A percentile compares a stretch with the other conserved stretches of the same genome.
Conservation (phyloP, 495 filamentous ascomycete species). For the Trichoderma gamsii region DNA sequence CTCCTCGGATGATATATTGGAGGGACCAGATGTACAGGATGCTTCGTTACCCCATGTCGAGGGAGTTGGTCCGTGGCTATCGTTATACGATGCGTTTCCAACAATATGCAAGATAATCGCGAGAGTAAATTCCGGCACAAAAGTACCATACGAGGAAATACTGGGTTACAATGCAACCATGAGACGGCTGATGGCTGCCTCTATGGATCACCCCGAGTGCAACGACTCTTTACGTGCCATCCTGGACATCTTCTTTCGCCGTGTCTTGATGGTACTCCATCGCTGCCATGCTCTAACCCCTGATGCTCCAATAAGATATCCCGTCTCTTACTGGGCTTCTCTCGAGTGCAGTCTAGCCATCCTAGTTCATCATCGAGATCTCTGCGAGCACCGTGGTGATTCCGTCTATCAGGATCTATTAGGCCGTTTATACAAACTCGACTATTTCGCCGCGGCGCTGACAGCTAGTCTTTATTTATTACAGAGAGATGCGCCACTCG, state of each 20-base stretch:
- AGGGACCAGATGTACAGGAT: background rate
- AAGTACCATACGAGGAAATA: background rate
- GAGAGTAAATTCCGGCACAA: background rate
- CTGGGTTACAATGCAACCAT: background rate
- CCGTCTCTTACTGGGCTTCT: constrained; percentile 3
- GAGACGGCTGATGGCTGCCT: background rate
- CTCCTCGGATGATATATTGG: background rate
- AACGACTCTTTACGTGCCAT: background rate
- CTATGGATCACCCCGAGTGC: background rate
- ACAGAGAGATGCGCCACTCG: background rate
- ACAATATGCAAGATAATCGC: background rate
- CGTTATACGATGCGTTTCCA: background rate
- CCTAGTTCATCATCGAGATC: background rate
- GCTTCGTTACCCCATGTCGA: background rate
- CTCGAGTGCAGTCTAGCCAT: background rate
- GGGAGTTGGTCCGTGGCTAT: background rate
- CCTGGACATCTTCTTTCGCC: constrained; percentile 4
- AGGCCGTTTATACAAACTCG: background rate
- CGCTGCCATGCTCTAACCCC: background rate
- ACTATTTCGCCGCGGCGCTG: background rate
- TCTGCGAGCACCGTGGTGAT: background rate
- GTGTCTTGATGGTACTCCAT: background rate
- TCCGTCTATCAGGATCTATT: background rate
- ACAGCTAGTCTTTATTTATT: background rate
- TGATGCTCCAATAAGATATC: background rate